Evolutionary conservation across 257 asterid species (phyloP), one percentile per base, ranked within the genome.

Genomic region (Solanum appendiculatum): DNA sequence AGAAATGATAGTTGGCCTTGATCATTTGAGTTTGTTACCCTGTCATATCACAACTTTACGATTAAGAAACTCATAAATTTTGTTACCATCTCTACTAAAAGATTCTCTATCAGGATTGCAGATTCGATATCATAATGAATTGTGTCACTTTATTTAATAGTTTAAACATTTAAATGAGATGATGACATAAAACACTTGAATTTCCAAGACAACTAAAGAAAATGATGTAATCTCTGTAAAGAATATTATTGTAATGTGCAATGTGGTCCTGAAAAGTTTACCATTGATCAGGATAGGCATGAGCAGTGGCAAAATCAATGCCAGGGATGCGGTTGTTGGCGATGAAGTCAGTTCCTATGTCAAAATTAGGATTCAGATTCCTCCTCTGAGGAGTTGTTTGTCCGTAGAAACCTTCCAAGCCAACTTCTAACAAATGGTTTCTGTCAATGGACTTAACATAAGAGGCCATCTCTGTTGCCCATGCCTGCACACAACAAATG

Each of bases 231-330:
- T 21, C 13, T 42, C n/a, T 0, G 11, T 69, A 39, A 58, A 69
- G 46, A 37, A 8, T 72, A 40, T 48, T 34, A 46, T 75, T 75
- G 34, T 9, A 44, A 44, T 16, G 66, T 9, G 66, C 40, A 16
- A 16, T 80, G 27, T 29, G 85, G 29, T 46, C 36, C 42, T 29
- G 66, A 80, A 46, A 78, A 86, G 3, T 2, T 86, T 94, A 94
- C 99, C 99, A 97, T 86, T 92, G 93, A 92, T 97, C 98, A 33
- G 99, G 98, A 89, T 95, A 97, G 85, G 96, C 90, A 86, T 95
- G 99, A n/a, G 92, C 89, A 3, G 98, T 95, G 7, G 98, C 98
- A 83, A 97, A 97, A 91, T 97, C 99, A 21, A 95, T 89, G 77
- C 89, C 94, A 2, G 92, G 93, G 20, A 95, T 89, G 86, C 82